These are phyloP conservation scores for Maudiozyma bulderi DNA, from an alignment of 805 yeast genomes.

Conservation along the genomic window DNA sequence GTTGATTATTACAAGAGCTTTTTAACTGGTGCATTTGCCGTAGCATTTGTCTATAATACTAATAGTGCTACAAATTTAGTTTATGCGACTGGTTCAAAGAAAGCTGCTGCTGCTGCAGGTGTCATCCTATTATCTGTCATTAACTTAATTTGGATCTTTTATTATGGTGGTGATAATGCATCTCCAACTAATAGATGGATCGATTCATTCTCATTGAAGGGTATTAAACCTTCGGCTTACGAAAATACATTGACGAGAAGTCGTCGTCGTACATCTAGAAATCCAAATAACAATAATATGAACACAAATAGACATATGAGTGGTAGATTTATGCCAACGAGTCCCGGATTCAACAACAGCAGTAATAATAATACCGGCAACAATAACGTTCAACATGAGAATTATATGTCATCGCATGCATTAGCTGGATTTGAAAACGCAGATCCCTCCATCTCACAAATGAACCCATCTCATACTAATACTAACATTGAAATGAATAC, in stretches of 20 bases:
- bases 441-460: conserved; percentile 13
- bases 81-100: conserved; percentile 53
- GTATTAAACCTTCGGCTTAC: conserved; percentile 32
- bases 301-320: neutral
- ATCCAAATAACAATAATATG: neutral
- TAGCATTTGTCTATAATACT: conserved; percentile 77
- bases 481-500: neutral
- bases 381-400: conserved; percentile 9
- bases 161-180: conserved; percentile 83
- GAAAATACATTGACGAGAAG: conserved; percentile 20
- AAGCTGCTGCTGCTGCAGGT: conserved; percentile 89
- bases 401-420: conserved; percentile 42
- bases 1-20: conserved; percentile 59
- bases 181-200: conserved; percentile 80
- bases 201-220: conserved; percentile 66
- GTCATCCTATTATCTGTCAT: conserved; percentile 73
- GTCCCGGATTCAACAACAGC: conserved; percentile 4
- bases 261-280: conserved; percentile 13
- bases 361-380: no score
- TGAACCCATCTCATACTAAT: neutral
- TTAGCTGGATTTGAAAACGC: conserved; percentile 54
- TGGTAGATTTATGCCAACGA: neutral
- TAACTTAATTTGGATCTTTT: conserved; percentile 76
- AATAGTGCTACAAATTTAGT: conserved; percentile 75
- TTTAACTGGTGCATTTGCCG: conserved; percentile 34